A percentile compares a stretch with the other conserved stretches of the same genome.
Conservation (phyloP, 2,329 filamentous ascomycete genomes). For the Beauveria australis region DNA sequence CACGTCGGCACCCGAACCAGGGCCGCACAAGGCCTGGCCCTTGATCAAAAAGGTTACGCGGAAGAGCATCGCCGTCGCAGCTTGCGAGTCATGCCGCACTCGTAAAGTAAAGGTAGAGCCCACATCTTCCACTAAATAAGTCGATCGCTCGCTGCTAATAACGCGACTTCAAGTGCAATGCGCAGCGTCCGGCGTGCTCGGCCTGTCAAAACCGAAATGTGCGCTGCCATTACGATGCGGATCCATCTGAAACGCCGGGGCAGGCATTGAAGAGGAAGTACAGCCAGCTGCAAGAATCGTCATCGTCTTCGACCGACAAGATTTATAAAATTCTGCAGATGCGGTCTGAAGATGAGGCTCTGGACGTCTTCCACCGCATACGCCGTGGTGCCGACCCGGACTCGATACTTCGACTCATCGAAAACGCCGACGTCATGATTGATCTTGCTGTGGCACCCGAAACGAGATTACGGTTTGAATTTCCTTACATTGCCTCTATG, state of each 20-base stretch:
- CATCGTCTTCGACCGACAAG: constrained; percentile 10
- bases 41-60: background rate
- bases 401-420: constrained; percentile 26
- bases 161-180: background rate
- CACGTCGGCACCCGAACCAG: background rate
- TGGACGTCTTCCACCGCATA: constrained; percentile 26
- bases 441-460: constrained; percentile 24
- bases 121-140: background rate
- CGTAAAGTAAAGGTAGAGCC: background rate
- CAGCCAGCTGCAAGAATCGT: background rate
- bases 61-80: background rate
- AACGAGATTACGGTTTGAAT: background rate
- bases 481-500: constrained; percentile 17
- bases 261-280: background rate
- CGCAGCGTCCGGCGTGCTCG: background rate
- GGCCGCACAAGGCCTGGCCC: background rate
- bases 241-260: background rate
- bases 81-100: background rate
- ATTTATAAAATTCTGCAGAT: constrained; percentile 14
- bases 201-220: background rate
- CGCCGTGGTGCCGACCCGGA: constrained; percentile 23
- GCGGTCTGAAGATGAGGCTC: constrained; percentile 23
- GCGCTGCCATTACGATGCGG: background rate
- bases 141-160: background rate
- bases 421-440: constrained; percentile 28